A percentile compares a stretch with the other conserved stretches of the same genome.
Evolutionary conservation across 768 basidiomycete species (phyloP).

Genomic region (Terana coerulea): DNA sequence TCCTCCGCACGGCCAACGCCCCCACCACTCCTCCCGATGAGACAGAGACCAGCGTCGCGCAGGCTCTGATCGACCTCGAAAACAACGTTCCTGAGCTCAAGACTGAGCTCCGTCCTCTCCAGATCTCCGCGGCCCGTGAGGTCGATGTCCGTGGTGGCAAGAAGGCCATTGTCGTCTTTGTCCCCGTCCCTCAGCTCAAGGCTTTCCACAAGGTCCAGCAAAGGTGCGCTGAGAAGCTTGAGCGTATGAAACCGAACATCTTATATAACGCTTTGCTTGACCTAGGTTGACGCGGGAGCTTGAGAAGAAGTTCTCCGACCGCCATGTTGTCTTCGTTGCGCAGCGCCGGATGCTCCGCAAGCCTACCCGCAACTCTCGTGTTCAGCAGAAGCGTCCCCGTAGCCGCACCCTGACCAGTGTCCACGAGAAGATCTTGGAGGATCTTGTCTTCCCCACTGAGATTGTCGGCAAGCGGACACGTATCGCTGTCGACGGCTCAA

Average conservation of each 20-base stretch:
- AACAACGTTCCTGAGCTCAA: constrained; percentile 99
- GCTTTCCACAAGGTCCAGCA: constrained; percentile 98
- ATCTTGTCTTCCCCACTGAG: constrained; percentile 98
- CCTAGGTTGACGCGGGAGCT: constrained; percentile 93
- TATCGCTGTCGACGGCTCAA: constrained; percentile 88
- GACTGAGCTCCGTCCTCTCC: constrained; percentile 89
- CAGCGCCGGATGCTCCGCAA: constrained; percentile 98
- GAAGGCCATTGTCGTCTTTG: constrained; percentile 98
- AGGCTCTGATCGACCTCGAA: constrained; percentile 96
- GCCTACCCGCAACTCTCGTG: constrained; percentile 89
- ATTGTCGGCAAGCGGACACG: constrained; percentile 99
- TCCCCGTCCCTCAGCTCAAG: constrained; percentile 95
- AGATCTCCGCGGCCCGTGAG: constrained; percentile 98
- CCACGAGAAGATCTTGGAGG: constrained; percentile 98
- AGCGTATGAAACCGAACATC: background rate
- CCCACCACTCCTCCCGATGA: constrained; percentile 87
- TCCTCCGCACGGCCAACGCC: constrained; percentile 94
- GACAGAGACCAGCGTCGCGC: constrained; percentile 87
- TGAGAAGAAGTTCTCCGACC: constrained; percentile 99
- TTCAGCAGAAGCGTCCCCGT: constrained; percentile 94
- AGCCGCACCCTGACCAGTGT: constrained; percentile 95
- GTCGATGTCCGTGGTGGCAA: constrained; percentile 99
- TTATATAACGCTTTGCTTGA: constrained; percentile 4
- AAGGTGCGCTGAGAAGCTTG: constrained; percentile 51
- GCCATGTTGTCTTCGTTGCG: constrained; percentile 97